Evolutionary conservation across 176 grass and related monocot genomes (phyloP).

Genomic region (Carex scoparia): DNA sequence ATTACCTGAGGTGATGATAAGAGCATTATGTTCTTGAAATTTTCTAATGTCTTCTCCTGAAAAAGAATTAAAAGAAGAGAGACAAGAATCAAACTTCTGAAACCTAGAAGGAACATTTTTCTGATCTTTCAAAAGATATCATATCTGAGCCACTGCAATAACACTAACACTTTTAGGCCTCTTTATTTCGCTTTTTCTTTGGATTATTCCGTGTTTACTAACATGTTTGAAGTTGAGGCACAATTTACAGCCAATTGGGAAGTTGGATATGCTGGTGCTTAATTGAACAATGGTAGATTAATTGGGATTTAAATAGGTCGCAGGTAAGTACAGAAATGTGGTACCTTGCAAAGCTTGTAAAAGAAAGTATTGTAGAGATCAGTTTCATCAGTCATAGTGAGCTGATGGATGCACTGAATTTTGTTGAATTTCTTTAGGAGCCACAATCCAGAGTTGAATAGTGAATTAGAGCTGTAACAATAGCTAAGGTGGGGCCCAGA

Average conservation of each 20-base stretch:
- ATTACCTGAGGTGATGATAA: slow-evolving; percentile 86
- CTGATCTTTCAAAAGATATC: background rate
- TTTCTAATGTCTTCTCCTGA: slow-evolving; percentile 80
- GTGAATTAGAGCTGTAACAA: slow-evolving; percentile 80
- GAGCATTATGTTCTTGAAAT: slow-evolving; percentile 84
- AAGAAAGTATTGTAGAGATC: slow-evolving; percentile 79
- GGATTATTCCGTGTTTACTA: background rate
- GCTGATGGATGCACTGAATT: slow-evolving; percentile 81
- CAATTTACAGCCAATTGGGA: background rate
- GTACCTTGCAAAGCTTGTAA: slow-evolving; percentile 84
- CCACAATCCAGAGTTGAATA: slow-evolving; percentile 97
- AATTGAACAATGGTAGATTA: background rate
- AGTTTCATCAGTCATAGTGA: slow-evolving; percentile 77
- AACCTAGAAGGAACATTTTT: background rate
- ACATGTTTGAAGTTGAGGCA: background rate
- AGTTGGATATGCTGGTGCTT: background rate
- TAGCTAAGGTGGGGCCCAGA: slow-evolving; percentile 94
- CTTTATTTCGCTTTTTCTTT: background rate
- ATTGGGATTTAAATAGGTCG: background rate
- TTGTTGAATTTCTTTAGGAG: slow-evolving; percentile 79
- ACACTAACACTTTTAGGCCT: background rate
- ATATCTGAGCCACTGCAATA: background rate
- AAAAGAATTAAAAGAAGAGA: slow-evolving; percentile 28
- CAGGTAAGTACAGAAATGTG: background rate
- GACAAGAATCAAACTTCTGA: background rate